Evolutionary conservation across 176 grass and related monocot genomes (phyloP).

Genomic region (Oryza meyeriana): DNA sequence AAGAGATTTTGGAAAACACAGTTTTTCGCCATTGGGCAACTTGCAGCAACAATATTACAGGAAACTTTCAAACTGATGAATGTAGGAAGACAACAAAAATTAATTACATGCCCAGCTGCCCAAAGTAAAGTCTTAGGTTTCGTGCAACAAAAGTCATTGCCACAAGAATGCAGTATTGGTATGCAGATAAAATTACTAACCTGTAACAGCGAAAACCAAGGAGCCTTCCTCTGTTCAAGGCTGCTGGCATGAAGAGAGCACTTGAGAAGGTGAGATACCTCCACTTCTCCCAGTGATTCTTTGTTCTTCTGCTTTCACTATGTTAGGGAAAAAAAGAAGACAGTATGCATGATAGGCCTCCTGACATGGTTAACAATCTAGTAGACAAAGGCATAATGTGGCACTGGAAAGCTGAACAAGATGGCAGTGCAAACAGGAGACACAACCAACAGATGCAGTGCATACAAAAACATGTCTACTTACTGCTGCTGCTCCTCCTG

Average conservation of each 20-base stretch:
- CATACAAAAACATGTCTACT: neutral
- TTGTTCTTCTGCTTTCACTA: neutral
- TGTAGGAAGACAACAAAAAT: neutral
- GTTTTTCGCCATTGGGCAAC: neutral
- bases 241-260: neutral
- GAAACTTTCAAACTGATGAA: neutral
- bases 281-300: neutral
- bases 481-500: neutral
- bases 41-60: neutral
- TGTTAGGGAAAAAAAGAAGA: neutral
- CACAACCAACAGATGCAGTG: neutral
- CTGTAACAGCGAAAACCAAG: neutral
- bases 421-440: constrained; percentile 22
- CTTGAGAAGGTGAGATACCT: neutral
- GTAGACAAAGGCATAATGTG: constrained; percentile 17
- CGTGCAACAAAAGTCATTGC: neutral
- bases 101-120: neutral
- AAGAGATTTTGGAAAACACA: neutral
- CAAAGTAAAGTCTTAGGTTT: neutral
- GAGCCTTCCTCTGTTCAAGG: neutral
- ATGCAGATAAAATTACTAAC: neutral
- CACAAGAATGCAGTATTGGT: neutral
- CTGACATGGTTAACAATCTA: constrained; percentile 2
- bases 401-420: constrained; percentile 29
- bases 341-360: neutral